Evolutionary conservation across 768 basidiomycete genomes (phyloP), one percentile per base, ranked within the genome.

Genomic region (Amanita rimosa): DNA sequence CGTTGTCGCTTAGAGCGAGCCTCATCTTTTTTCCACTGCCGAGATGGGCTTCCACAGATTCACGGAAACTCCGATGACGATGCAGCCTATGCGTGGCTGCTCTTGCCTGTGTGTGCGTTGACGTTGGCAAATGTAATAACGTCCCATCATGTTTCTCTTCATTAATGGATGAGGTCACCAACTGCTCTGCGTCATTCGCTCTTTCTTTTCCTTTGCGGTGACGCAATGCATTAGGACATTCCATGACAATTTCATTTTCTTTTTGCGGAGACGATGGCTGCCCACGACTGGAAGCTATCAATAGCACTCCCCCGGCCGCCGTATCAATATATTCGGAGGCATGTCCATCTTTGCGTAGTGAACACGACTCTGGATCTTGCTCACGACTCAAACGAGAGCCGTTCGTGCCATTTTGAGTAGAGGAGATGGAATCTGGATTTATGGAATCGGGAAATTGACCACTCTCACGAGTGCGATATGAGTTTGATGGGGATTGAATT

Each of bases 41-140:
- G 43, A 79, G 69, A 57, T 78, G 67, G 1, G 72, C 71, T 35
- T 70, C 72, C 3, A 79, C 67, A 11, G 74, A 70, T 47, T 75
- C 69, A 37, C 65, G 62, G 29, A 78, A 64, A 53, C 62, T 71
- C 53, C 66, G 68, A 52, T 67, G 62, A 49, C 70, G 70, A 36
- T 62, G 62, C 42, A 54, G 54, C 45, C 53, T 53, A 33, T 48
- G 38, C 42, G 11, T 29, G 48, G 46, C 22, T 52, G 54, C 14
- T 52, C 45, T 29, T 52, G 54, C 39, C 52, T 53, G 45, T 17
- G 47, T 8, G 14, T 13, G 26, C 6, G 11, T 11, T 19, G 38
- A n/a, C 13, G n/a, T n/a, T n/a, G n/a, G n/a, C n/a, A 22, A 37
- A 29, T 17, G 36, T 40, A 16, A 40, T 40, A 21, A n/a, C 17